A percentile compares a stretch with the other conserved stretches of the same genome.
Conservation (phyloP, 768 basidiomycete genomes). For the Hygrocybe coccinea region DNA sequence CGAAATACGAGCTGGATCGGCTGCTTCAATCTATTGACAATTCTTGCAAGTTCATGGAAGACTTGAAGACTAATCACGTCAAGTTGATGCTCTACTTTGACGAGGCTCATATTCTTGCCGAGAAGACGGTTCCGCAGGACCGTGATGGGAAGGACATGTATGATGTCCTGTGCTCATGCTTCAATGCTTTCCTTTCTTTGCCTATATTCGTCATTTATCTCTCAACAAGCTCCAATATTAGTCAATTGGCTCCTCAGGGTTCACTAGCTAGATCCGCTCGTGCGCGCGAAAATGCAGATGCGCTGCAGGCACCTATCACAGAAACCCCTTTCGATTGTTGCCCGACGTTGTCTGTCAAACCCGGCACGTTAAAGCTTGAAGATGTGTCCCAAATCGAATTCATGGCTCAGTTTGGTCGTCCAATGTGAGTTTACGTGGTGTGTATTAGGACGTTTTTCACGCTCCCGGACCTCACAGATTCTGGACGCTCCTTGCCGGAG, state of each 20-base stretch:
- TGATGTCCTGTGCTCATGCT: not conserved
- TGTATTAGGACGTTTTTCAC: not conserved
- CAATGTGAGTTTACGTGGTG: conserved; percentile 1
- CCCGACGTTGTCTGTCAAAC: not conserved
- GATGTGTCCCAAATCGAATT: not conserved
- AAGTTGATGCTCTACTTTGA: conserved; percentile 4
- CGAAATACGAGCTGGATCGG: not conserved
- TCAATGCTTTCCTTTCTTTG: not conserved
- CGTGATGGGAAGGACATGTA: not conserved
- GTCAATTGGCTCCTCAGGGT: not conserved
- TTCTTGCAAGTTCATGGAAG: not conserved
- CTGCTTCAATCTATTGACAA: not conserved
- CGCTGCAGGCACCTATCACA: conserved; percentile 1
- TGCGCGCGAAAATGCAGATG: not conserved
- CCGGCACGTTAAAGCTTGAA: not conserved
- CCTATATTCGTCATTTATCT: conserved; percentile 1
- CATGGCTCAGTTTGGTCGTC: not conserved
- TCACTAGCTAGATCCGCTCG: not conserved
- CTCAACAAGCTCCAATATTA: not conserved
- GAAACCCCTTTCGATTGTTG: conserved; percentile 7
- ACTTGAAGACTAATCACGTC: not conserved
- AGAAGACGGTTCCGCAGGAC: not conserved
- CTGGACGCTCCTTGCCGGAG: not conserved
- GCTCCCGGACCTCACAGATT: not conserved
- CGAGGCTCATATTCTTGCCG: conserved; percentile 3